These are phyloP conservation scores for Pseudogymnoascus sp. DNA, from an alignment of 2,329 filamentous ascomycete species.

Conservation along the genomic window DNA sequence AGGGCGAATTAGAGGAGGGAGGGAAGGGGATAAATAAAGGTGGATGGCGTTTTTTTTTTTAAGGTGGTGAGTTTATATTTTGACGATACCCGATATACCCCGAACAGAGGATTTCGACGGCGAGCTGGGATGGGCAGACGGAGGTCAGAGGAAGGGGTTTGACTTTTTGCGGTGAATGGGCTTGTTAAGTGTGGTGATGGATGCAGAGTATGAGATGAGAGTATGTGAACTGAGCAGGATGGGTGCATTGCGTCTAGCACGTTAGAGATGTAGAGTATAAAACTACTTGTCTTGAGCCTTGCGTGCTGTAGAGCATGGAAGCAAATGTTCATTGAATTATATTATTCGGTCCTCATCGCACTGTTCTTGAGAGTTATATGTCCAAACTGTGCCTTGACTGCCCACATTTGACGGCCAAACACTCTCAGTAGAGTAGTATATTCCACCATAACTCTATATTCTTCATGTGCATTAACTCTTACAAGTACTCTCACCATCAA, in stretches of 20 bases:
- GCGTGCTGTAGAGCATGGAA: neutral
- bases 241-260: neutral
- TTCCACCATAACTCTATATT: neutral
- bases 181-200: neutral
- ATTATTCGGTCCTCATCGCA: neutral
- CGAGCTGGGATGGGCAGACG: neutral
- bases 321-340: neutral
- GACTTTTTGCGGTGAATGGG: neutral
- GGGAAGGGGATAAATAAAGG: neutral
- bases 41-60: constrained; percentile 9
- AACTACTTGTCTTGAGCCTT: neutral
- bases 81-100: constrained; percentile 9
- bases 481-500: neutral
- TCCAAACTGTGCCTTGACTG: neutral
- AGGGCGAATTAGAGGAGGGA: neutral
- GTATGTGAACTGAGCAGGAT: neutral
- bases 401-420: neutral
- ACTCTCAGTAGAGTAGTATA: neutral
- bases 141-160: neutral
- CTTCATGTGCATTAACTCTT: neutral
- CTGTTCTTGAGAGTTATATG: neutral
- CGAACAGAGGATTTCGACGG: constrained; percentile 1
- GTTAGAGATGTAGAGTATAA: neutral
- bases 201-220: neutral
- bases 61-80: constrained; percentile 9